Percentiles rank a stretch among this genome's conserved stretches.
phyloP scores from a whole-genome alignment of 2,329 filamentous ascomycete species.

The Colletotrichum tanaceti region DNA sequence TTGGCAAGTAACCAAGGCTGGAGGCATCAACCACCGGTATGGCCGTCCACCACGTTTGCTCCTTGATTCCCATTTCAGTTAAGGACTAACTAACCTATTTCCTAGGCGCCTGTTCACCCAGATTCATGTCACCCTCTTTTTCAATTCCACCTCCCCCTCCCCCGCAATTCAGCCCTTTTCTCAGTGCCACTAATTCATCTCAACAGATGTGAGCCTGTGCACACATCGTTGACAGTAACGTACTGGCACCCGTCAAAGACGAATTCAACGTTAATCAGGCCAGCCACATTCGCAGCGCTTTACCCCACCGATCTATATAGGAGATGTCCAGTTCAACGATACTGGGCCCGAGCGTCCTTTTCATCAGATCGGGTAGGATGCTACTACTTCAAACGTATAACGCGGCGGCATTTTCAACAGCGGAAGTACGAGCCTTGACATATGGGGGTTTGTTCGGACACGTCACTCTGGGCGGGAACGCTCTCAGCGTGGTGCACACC shows the following conservation, averaged over 20 bases:
- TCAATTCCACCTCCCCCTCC: too few relatives aligned
- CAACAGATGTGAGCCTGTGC: not conserved
- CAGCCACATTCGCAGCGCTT: not conserved
- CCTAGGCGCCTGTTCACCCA: too few relatives aligned
- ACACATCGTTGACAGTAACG: not conserved
- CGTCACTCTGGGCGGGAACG: constrained; percentile 9
- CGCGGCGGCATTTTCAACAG: constrained; percentile 4
- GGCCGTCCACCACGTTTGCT: too few relatives aligned
- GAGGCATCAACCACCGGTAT: too few relatives aligned
- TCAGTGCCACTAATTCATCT: too few relatives aligned
- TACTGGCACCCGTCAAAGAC: not conserved
- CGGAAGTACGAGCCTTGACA: not conserved
- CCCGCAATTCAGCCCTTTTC: too few relatives aligned
- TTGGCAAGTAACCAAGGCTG: too few relatives aligned
- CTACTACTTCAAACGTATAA: constrained; percentile 8
- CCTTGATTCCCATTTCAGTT: too few relatives aligned
- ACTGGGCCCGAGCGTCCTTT: not conserved
- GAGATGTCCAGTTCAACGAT: not conserved
- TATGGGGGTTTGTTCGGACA: not conserved
- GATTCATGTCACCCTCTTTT: too few relatives aligned
- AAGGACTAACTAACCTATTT: too few relatives aligned
- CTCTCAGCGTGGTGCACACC: not conserved
- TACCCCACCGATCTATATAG: too few relatives aligned
- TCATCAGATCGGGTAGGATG: not conserved
- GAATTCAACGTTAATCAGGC: not conserved